Base-by-base conservation (phyloP, 2,329 filamentous ascomycete species). In the Cladophialophora chaetospira region DNA sequence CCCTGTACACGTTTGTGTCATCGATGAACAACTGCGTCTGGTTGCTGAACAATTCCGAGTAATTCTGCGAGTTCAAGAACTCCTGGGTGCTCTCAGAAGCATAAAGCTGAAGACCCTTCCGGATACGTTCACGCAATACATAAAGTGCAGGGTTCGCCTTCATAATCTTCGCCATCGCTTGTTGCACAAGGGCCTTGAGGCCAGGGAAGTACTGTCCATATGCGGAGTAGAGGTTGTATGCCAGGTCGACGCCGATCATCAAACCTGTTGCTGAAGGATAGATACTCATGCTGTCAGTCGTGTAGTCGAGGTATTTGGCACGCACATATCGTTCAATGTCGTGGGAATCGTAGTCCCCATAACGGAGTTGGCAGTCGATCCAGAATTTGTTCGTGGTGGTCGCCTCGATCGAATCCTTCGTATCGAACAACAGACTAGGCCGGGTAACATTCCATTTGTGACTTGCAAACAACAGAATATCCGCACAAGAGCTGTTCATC, bases 161-260 rank as follows among this genome's bases (percentile, higher is more conserved):
- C 94, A 99, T 99, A 71, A 99, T 86, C 85, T 99, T 99, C 46
- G 91, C 91, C 95, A 99, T 99, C 4, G 95, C 94, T 73, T 97
- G 93, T 74, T 99, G 95, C 23, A 99, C 80, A 21, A 99, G 83
- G 45, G 91, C 88, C 81, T 99, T 99, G 60, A 99, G 77, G 69
- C 94, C 94, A 45, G 94, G 94, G 85, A 99, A 99, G 78, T 97
- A 99, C 77, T 97, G 93, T 49, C 94, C 94, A 67, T 96, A 99
- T 0, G 94, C 94, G 5, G 94, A 97, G 78, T 97, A 97, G 36
- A 99, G 77, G 72, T 99, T 99, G 81, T 99, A 99, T 0, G 94
- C 93, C 68, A 99, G 81, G 76, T 99, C 94, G 60, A 99, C 94
- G 67, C 89, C 93, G 68, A 99, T 90, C 94, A 99, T 97, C 53